Evolutionary conservation across 768 basidiomycete genomes (phyloP).

Genomic region (Macrocybe gigantea): DNA sequence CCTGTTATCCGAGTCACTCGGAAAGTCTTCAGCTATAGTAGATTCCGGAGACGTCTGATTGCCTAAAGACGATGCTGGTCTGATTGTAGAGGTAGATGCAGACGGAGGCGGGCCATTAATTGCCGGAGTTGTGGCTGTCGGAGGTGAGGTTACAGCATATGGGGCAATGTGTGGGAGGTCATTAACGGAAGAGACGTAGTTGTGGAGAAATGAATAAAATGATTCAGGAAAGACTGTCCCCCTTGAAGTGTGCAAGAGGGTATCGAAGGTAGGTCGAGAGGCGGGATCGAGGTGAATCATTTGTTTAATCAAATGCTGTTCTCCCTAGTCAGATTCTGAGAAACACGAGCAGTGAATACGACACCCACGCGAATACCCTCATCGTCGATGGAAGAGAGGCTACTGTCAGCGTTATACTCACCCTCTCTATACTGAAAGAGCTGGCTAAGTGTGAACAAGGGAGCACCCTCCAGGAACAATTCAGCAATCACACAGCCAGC

Average conservation of each 20-base stretch:
- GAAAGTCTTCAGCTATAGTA: conserved; percentile 38
- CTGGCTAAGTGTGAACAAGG: conserved; percentile 90
- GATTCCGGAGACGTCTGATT: conserved; percentile 12
- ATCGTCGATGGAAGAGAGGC: conserved; percentile 75
- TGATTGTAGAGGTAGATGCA: conserved; percentile 22
- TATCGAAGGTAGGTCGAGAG: conserved; percentile 77
- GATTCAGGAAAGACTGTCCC: conserved; percentile 84
- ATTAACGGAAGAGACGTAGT: conserved; percentile 78
- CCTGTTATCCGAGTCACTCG: conserved; percentile 79
- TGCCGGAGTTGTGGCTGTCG: conserved; percentile 18
- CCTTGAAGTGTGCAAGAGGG: conserved; percentile 66
- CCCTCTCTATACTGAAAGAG: conserved; percentile 92
- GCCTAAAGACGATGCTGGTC: conserved; percentile 25
- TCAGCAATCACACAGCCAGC: conserved; percentile 94
- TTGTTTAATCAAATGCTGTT: conserved; percentile 76
- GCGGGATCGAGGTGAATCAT: conserved; percentile 85
- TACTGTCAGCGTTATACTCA: conserved; percentile 68
- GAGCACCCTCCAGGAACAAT: conserved; percentile 90
- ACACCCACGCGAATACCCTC: conserved; percentile 69
- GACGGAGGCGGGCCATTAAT: conserved; percentile 23
- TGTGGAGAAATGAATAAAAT: conserved; percentile 93
- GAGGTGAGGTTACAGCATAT: conserved; percentile 31
- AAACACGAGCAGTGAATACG: background rate
- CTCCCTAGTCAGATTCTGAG: conserved; percentile 18
- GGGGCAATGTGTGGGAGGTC: conserved; percentile 50